Percentiles rank a stretch among this genome's conserved stretches.
Conservation (phyloP, 2,329 filamentous ascomycete species). For the Metarhizium sp. region DNA sequence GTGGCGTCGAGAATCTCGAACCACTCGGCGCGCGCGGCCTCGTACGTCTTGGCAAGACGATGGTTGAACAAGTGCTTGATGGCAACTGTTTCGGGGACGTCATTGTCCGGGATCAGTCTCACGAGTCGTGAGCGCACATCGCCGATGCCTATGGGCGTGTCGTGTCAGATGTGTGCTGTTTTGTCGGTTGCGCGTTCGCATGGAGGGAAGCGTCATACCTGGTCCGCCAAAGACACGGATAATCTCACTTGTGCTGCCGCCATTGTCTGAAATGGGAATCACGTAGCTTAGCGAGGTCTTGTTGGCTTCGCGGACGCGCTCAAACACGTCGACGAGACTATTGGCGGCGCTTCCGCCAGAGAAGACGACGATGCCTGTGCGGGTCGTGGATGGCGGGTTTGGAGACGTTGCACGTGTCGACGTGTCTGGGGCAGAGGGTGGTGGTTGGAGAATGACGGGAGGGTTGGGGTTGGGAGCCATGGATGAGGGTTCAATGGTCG, state of each 20-base stretch:
- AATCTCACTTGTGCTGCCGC: constrained; percentile 85
- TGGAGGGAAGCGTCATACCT: constrained; percentile 36
- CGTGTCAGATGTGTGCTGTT: neutral
- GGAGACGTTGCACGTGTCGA: constrained; percentile 11
- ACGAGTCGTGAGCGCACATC: constrained; percentile 58
- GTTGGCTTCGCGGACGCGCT: constrained; percentile 52
- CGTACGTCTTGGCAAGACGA: constrained; percentile 50
- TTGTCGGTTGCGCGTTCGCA: constrained; percentile 8
- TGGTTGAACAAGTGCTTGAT: constrained; percentile 84
- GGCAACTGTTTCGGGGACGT: constrained; percentile 57
- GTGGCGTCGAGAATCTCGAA: constrained; percentile 78
- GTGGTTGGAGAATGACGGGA: neutral
- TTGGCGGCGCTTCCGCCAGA: constrained; percentile 93
- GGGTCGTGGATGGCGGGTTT: constrained; percentile 7
- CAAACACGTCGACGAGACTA: constrained; percentile 85
- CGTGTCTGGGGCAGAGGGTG: neutral
- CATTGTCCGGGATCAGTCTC: constrained; percentile 66
- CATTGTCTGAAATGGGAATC: constrained; percentile 94
- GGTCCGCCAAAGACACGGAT: constrained; percentile 93
- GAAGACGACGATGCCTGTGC: constrained; percentile 62
- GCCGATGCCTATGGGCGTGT: constrained; percentile 41
- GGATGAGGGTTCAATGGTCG: neutral
- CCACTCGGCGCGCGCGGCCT: constrained; percentile 71
- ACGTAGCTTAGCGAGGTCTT: constrained; percentile 68
- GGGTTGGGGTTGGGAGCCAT: neutral